phyloP scores from a whole-genome alignment of 371 early-diverging fungal genomes.

The Coemansia sp. region DNA sequence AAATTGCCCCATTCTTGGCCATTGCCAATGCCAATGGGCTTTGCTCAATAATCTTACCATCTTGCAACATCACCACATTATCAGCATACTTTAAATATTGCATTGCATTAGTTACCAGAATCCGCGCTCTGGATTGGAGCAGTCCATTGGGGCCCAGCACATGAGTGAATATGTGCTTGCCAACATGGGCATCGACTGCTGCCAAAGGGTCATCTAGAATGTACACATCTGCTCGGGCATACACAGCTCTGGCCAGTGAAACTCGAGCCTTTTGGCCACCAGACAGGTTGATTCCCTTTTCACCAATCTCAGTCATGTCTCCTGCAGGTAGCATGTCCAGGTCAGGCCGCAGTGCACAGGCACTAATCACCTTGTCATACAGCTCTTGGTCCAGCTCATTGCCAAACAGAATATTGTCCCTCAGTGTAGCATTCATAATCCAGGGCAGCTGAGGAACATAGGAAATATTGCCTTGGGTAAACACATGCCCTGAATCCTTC shows the following conservation, averaged over 20 bases:
- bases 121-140: slow-evolving; percentile 75
- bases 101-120: slow-evolving; percentile 92
- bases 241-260: slow-evolving; percentile 85
- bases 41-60: slow-evolving; percentile 76
- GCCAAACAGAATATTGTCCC: slow-evolving; percentile 94
- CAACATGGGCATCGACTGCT: slow-evolving; percentile 88
- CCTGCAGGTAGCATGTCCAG: slow-evolving; percentile 75
- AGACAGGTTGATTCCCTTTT: slow-evolving; percentile 86
- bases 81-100: slow-evolving; percentile 72
- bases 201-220: slow-evolving; percentile 78
- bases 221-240: slow-evolving; percentile 81
- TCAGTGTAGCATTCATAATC: slow-evolving; percentile 69
- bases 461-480: slow-evolving; percentile 67
- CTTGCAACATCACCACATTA: slow-evolving; percentile 68
- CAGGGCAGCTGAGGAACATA: slow-evolving; percentile 92
- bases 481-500: slow-evolving; percentile 67
- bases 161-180: slow-evolving; percentile 77
- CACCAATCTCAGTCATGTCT: slow-evolving; percentile 93
- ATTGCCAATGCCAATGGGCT: slow-evolving; percentile 72
- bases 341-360: slow-evolving; percentile 71
- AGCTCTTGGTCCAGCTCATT: slow-evolving; percentile 69
- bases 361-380: slow-evolving; percentile 64
- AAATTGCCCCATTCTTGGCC: slow-evolving; percentile 58
- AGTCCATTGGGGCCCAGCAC: slow-evolving; percentile 85
- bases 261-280: slow-evolving; percentile 85